Percentiles rank a stretch among this genome's conserved stretches.
Evolutionary conservation across 306 rosid species (phyloP).

Genomic region (Pyrus bretschneideri): DNA sequence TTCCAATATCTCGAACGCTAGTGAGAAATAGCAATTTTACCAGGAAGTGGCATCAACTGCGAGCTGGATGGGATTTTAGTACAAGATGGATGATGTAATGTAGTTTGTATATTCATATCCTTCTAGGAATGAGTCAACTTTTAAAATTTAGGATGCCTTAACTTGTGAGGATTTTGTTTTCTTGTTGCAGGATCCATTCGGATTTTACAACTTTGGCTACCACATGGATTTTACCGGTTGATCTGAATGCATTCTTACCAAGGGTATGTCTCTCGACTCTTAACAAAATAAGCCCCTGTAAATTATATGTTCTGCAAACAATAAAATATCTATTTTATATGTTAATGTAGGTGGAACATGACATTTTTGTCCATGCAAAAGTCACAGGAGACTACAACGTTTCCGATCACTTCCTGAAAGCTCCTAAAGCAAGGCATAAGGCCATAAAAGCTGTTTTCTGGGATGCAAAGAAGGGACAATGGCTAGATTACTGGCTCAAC

Average conservation of each 20-base stretch:
- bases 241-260: conserved; percentile 65
- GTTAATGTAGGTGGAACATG: conserved; percentile 69
- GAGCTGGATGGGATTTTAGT: conserved; percentile 99
- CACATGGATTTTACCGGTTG: conserved; percentile 74
- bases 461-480: conserved; percentile 60
- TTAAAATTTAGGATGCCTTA: not conserved
- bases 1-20: conserved; percentile 43
- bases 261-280: conserved; percentile 43
- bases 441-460: conserved; percentile 69
- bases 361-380: conserved; percentile 68
- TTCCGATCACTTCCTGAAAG: conserved; percentile 37
- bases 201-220: conserved; percentile 77
- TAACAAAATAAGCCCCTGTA: conserved; percentile 8
- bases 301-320: not conserved
- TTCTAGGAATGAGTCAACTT: not conserved
- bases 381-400: conserved; percentile 44
- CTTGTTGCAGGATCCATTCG: conserved; percentile 51
- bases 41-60: conserved; percentile 71
- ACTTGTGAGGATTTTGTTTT: conserved; percentile 8
- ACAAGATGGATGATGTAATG: conserved; percentile 85
- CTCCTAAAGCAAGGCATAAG: conserved; percentile 52
- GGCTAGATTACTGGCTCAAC: conserved; percentile 86
- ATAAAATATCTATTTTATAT: conserved; percentile 12
- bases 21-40: conserved; percentile 56
- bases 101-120: not conserved